Evolutionary conservation across 257 asterid species (phyloP), one percentile per base, ranked within the genome.

Genomic region (Solanum habrochaites): DNA sequence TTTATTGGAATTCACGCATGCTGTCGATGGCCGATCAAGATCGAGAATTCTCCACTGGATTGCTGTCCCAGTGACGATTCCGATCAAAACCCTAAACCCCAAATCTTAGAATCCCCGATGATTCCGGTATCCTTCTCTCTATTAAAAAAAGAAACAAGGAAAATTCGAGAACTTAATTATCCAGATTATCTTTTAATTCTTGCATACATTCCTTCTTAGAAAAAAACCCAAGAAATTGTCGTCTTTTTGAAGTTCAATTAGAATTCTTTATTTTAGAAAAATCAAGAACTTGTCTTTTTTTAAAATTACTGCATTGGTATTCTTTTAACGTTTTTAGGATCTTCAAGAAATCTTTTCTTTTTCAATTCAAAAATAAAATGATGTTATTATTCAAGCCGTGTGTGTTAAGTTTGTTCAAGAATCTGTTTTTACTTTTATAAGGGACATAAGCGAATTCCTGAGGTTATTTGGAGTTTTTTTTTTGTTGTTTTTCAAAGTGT

Each of bases 281-380:
- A 56, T 56, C 64, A 18, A 56, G n/a, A 18, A 56, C 64, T 18
- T 7, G n/a, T 56, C 20, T n/a, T n/a, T n/a, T n/a, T n/a, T n/a
- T n/a, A n/a, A n/a, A n/a, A n/a, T n/a, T n/a, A n/a, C n/a, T n/a
- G n/a, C n/a, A n/a, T n/a, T n/a, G n/a, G n/a, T n/a, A n/a, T n/a
- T n/a, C n/a, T n/a, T n/a, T n/a, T n/a, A n/a, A n/a, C n/a, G n/a
- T n/a, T n/a, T 49, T 49, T 49, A 49, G 66, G 25, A 58, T 20
- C 25, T 58, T 58, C 25, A 58, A 58, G 66, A 58, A 58, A 20
- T 58, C 66, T 20, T 58, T 20, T 58, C 11, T 56, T 7, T 56
- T 56, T 56, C 0, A 0, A 3, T n/a, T n/a, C n/a, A 56, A 0
- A 3, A 56, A 56, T 4, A 20, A 20, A 56, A 56, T 56, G 20